Conservation (phyloP, 441 rosid species). For the Hura crepitans region DNA sequence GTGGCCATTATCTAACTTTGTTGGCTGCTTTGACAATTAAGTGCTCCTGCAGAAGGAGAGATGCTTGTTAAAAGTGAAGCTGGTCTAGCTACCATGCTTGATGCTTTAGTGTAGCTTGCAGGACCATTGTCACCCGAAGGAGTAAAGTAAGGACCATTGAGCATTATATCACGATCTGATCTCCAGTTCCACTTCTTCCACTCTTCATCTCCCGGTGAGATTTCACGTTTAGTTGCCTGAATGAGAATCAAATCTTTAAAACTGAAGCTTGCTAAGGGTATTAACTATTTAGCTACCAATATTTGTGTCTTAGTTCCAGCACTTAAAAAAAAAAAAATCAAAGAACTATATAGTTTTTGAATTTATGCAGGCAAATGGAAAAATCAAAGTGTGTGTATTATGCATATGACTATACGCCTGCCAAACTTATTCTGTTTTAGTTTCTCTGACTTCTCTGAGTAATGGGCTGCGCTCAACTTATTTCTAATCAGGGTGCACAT, state of each 20-base stretch:
- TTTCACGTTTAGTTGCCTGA: constrained; percentile 78
- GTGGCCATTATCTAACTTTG: constrained; percentile 33
- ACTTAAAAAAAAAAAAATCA: background rate
- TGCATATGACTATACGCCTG: background rate
- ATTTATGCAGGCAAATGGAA: background rate
- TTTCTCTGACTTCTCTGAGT: background rate
- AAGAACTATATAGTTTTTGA: background rate
- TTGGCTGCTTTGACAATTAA: constrained; percentile 48
- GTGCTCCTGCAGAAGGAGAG: constrained; percentile 61
- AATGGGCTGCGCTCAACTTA: background rate
- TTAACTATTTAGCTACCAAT: background rate
- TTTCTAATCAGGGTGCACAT: background rate
- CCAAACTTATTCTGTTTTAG: background rate
- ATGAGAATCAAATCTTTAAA: constrained; percentile 11
- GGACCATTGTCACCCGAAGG: constrained; percentile 67
- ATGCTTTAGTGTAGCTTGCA: constrained; percentile 67
- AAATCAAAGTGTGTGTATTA: too few relatives aligned
- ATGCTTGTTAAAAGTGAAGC: constrained; percentile 46
- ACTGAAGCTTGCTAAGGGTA: background rate
- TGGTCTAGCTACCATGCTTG: constrained; percentile 76
- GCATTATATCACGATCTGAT: constrained; percentile 73
- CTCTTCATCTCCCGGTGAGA: constrained; percentile 28
- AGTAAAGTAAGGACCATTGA: constrained; percentile 76
- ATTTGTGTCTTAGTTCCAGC: background rate
- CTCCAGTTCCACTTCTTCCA: constrained; percentile 89